Evolutionary conservation across 352 stramenopile genomes (phyloP), one percentile per base, ranked within the genome.

Genomic region (Hyaloperonospora arabidopsidis): DNA sequence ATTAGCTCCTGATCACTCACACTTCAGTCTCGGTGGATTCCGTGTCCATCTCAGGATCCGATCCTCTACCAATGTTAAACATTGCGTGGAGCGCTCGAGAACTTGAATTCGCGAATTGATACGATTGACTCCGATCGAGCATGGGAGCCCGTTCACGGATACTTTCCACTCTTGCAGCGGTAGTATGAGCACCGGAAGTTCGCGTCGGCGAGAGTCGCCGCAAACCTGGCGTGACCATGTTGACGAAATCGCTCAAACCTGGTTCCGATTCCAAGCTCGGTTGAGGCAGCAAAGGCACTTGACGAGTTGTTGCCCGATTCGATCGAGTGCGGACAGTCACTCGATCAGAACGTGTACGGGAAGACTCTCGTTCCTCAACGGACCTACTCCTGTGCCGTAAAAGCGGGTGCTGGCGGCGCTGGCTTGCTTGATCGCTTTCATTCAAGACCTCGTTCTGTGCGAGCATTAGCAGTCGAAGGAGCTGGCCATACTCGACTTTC

Each of bases 401-500:
- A 1, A 70, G 63, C 12, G 53, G 59, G 2, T 67, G 63, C 13
- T 67, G 63, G 0, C 63, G 58, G 14, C 47, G 21, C 12, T 50
- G 40, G 21, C 11, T 53, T 5, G 7, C 11, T 22, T 14, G 38
- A 7, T 22, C 18, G 43, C 13, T 57, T 22, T 64, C 49, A 1
- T 22, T 52, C 2, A 17, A 17, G 21, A 21, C 15, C 2, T 59
- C 63, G 25, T 39, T 39, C 5, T 39, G 10, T 17, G 34, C 10
- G 2, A 18, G 17, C 8, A 17, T 17, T 12, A 47, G 32, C 4
- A 51, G 45, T 10, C 17, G 18, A 5, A 73, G 43, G 7, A 84
- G 58, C 34, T 84, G 73, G 2, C 44, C 41, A 59, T 80, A 76
- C 67, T 67, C 54, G 11, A 84, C 50, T 5, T 36, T 65, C 7